Evolutionary conservation across 805 yeast genomes (phyloP), one percentile per base, ranked within the genome.

Genomic region (Kodamaea kaohsiungensis): DNA sequence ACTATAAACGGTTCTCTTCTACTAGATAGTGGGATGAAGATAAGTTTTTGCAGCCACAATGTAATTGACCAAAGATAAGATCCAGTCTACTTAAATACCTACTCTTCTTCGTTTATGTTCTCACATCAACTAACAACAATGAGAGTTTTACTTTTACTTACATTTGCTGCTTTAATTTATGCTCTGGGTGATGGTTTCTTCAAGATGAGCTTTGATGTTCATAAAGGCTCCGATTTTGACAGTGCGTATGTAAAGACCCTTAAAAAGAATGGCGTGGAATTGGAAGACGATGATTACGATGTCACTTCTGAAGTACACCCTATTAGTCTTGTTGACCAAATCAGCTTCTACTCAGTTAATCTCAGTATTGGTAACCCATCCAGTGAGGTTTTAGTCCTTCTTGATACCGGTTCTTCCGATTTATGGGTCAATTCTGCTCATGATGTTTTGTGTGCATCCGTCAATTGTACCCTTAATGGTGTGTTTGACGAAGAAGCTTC

Each of bases 371-470:
- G 95, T 3, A 80, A 88, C 0, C 80, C 86, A 0, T 62, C 75
- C 0, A 87, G 86, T 61, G 65, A 72, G 12, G 72, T 87, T 7
- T 73, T 73, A 7, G 83, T 87, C 8, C 65, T 85, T 37, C 66
- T 88, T 15, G 95, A 88, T 62, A 88, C 92, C 1, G 95, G 93
- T 2, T 86, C 91, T 0, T 80, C 88, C 0, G 93, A 88, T 65
- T 68, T 88, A 16, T 87, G 90, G 89, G 82, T 87, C n/a, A 58
- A 56, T 46, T 35, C 56, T n/a, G 53, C 58, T n/a, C 65, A 63
- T 52, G 59, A 66, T 2, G 59, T 60, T 7, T 64, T 69, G 52
- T 7, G 39, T 2, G 46, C 55, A 33, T 30, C 46, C 4, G 53
- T 69, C 46, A 54, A 61, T 46, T 61, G 69, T 52, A 57, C 53